Conservation (phyloP, 371 early-diverging fungal genomes). For the Lichtheimia ornata region DNA sequence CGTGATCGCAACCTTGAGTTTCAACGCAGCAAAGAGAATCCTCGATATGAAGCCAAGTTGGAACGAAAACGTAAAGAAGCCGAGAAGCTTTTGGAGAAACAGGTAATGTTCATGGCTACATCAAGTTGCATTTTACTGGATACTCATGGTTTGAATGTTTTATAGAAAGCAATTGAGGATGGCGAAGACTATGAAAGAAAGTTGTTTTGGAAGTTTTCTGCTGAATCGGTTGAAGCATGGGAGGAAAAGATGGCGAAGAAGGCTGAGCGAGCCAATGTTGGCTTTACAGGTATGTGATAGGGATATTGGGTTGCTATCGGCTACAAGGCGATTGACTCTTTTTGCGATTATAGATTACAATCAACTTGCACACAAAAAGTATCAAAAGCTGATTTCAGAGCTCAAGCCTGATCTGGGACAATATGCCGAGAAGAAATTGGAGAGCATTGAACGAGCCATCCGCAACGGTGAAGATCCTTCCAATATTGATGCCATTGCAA, state of each 20-base stretch:
- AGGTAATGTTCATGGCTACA: slow-evolving; percentile 33
- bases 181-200: slow-evolving; percentile 86
- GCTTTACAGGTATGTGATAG: slow-evolving; percentile 72
- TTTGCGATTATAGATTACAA: slow-evolving; percentile 61
- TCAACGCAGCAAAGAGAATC: slow-evolving; percentile 74
- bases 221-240: slow-evolving; percentile 87
- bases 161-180: slow-evolving; percentile 62
- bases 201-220: slow-evolving; percentile 82
- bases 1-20: slow-evolving; percentile 80
- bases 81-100: slow-evolving; percentile 58
- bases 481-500: slow-evolving; percentile 66
- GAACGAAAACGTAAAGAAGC: slow-evolving; percentile 80
- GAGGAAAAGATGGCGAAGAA: slow-evolving; percentile 77
- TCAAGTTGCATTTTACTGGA: not conserved
- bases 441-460: slow-evolving; percentile 39
- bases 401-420: slow-evolving; percentile 82
- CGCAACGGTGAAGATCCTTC: slow-evolving; percentile 45
- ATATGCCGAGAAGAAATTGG: slow-evolving; percentile 71
- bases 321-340: not conserved
- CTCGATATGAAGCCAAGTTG: slow-evolving; percentile 59
- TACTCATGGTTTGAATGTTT: not conserved
- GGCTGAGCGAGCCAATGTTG: slow-evolving; percentile 65
- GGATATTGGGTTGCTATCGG: not conserved
- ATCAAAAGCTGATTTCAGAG: slow-evolving; percentile 72
- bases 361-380: slow-evolving; percentile 88